A percentile compares a stretch with the other conserved stretches of the same genome.
phyloP scores from a whole-genome alignment of 495 filamentous ascomycete species.

The Cryomyces minteri region DNA sequence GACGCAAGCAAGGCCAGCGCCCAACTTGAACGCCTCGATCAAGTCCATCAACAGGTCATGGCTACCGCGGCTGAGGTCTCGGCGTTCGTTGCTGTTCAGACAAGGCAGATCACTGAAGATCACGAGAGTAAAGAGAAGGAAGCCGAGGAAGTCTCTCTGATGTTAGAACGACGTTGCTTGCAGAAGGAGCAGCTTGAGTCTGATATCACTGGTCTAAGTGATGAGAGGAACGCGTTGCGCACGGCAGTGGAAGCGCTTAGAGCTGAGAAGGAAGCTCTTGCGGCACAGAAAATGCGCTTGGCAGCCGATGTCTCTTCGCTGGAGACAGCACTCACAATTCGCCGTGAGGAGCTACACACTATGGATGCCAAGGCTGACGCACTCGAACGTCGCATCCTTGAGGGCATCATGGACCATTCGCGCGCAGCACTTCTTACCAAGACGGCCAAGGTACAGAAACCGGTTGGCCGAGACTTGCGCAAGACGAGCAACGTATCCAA shows the following conservation, averaged over 20 bases:
- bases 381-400: slow-evolving; percentile 79
- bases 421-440: slow-evolving; percentile 58
- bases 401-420: slow-evolving; percentile 90
- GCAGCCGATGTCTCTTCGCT: slow-evolving; percentile 70
- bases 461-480: slow-evolving; percentile 45
- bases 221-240: slow-evolving; percentile 32
- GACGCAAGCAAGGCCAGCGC: slow-evolving; percentile 34
- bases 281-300: slow-evolving; percentile 53
- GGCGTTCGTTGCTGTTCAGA: slow-evolving; percentile 69
- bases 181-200: slow-evolving; percentile 67
- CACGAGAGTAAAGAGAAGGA: slow-evolving; percentile 63
- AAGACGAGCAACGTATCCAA: slow-evolving; percentile 34
- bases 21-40: slow-evolving; percentile 59
- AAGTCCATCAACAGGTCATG: slow-evolving; percentile 79
- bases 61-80: slow-evolving; percentile 70
- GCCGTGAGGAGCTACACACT: slow-evolving; percentile 72
- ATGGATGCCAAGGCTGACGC: slow-evolving; percentile 79
- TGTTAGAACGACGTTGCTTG: slow-evolving; percentile 57
- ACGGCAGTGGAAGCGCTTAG: slow-evolving; percentile 18
- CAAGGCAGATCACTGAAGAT: slow-evolving; percentile 56
- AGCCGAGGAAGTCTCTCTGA: slow-evolving; percentile 62
- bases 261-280: slow-evolving; percentile 35
- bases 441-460: slow-evolving; percentile 20
- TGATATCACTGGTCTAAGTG: slow-evolving; percentile 42
- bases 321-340: slow-evolving; percentile 72